Conservation (phyloP, 1,284 basidiomycete species). For the Sanghuangporus sanghuang region DNA sequence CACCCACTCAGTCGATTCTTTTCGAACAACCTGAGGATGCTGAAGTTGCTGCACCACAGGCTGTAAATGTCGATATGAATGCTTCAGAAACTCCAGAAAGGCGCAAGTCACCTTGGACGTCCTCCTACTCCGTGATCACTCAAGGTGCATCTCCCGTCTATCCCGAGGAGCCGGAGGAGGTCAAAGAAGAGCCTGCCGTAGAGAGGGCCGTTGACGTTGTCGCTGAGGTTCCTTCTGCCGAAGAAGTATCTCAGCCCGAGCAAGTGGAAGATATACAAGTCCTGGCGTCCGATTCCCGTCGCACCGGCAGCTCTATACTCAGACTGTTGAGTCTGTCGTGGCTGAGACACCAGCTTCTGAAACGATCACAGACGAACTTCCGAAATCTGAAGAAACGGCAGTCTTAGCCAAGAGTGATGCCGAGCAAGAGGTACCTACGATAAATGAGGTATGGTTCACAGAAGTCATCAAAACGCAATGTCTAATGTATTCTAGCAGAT, state of each 20-base stretch:
- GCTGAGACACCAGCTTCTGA: neutral
- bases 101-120: conserved; percentile 12
- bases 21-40: neutral
- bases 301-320: neutral
- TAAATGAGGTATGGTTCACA: neutral
- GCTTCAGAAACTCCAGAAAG: conserved; percentile 6
- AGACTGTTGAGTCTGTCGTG: neutral
- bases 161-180: neutral
- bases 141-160: neutral
- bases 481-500: neutral
- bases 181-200: neutral
- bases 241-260: neutral
- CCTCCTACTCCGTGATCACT: conserved; percentile 13
- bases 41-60: neutral
- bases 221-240: neutral
- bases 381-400: neutral
- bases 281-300: neutral
- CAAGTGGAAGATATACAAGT: neutral
- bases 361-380: neutral
- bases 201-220: neutral
- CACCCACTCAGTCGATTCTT: neutral
- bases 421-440: neutral
- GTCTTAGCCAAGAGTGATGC: neutral
- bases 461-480: neutral
- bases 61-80: neutral